Conservation (phyloP, 1,284 basidiomycete genomes). For the Ganoderma multipileum region DNA sequence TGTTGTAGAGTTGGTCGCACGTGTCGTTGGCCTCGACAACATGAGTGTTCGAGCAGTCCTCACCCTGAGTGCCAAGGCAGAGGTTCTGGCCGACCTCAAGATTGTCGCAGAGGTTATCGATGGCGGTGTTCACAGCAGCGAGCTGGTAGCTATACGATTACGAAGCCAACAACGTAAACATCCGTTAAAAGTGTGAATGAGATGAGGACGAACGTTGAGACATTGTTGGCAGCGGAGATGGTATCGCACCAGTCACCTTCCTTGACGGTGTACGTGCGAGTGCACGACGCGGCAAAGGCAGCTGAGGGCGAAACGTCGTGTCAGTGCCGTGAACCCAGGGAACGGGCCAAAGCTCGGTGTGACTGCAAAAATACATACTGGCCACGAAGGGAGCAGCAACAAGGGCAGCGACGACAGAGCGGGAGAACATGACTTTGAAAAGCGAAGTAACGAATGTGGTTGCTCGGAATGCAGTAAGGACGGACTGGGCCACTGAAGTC, state of each 20-base stretch:
- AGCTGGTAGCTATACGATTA: constrained; percentile 68
- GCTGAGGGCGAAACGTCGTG: constrained; percentile 37
- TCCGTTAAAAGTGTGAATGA: constrained; percentile 17
- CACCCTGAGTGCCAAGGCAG: constrained; percentile 42
- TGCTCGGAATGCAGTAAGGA: constrained; percentile 23
- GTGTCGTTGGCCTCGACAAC: constrained; percentile 57
- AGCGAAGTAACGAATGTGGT: constrained; percentile 36
- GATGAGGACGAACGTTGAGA: constrained; percentile 61
- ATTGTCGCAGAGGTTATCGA: constrained; percentile 64
- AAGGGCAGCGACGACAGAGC: constrained; percentile 47
- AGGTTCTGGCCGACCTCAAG: constrained; percentile 53
- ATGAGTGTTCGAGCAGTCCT: constrained; percentile 43
- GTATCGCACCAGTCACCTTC: constrained; percentile 70
- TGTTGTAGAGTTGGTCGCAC: constrained; percentile 52
- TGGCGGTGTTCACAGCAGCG: constrained; percentile 60
- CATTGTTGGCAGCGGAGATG: constrained; percentile 69
- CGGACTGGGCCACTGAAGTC: constrained; percentile 27
- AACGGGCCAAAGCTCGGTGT: neutral
- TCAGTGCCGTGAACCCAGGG: constrained; percentile 12
- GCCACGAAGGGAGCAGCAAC: constrained; percentile 51
- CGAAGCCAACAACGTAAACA: too few relatives aligned
- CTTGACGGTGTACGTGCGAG: constrained; percentile 65
- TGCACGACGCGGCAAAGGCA: constrained; percentile 56
- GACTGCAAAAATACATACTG: constrained; percentile 42
- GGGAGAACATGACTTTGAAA: constrained; percentile 51